Conservation (phyloP, 495 filamentous ascomycete genomes). For the Cercophora newfieldiana region DNA sequence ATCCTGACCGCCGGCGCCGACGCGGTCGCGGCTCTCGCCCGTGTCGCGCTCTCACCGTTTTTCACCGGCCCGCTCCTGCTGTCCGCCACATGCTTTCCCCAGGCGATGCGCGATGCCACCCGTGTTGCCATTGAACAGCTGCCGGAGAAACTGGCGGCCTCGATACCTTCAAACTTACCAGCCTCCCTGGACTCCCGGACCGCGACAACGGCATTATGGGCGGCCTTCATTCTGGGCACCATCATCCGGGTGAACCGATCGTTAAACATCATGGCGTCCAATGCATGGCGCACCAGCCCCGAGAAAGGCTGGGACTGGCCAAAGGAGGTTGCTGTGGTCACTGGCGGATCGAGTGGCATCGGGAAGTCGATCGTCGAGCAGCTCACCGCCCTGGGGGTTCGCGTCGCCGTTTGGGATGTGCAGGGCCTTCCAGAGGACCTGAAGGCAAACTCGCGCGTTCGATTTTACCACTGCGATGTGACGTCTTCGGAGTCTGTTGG, state of each 20-base stretch:
- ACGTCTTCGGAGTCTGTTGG: conserved; percentile 49
- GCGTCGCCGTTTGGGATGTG: conserved; percentile 66
- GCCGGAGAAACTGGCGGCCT: not conserved
- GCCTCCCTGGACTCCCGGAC: not conserved
- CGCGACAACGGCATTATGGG: not conserved
- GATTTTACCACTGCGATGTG: conserved; percentile 62
- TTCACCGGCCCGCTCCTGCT: not conserved
- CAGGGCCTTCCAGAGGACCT: conserved; percentile 49
- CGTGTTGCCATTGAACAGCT: not conserved
- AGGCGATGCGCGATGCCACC: not conserved
- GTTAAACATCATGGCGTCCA: conserved; percentile 45
- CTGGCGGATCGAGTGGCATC: conserved; percentile 66
- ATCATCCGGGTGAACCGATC: conserved; percentile 42
- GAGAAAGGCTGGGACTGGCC: conserved; percentile 50
- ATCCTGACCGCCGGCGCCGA: not conserved
- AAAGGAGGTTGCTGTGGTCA: conserved; percentile 66
- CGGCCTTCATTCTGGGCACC: conserved; percentile 35
- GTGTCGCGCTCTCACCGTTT: not conserved
- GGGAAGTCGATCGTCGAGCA: conserved; percentile 56
- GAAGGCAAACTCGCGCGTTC: conserved; percentile 44
- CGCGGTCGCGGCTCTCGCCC: not conserved
- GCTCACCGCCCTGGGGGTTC: conserved; percentile 56
- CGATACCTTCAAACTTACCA: not conserved
- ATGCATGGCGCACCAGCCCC: conserved; percentile 36
- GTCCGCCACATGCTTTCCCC: not conserved